These are phyloP conservation scores for Calonectria multiphialidica DNA, from an alignment of 2,329 filamentous ascomycete species.

Conservation along the genomic window DNA sequence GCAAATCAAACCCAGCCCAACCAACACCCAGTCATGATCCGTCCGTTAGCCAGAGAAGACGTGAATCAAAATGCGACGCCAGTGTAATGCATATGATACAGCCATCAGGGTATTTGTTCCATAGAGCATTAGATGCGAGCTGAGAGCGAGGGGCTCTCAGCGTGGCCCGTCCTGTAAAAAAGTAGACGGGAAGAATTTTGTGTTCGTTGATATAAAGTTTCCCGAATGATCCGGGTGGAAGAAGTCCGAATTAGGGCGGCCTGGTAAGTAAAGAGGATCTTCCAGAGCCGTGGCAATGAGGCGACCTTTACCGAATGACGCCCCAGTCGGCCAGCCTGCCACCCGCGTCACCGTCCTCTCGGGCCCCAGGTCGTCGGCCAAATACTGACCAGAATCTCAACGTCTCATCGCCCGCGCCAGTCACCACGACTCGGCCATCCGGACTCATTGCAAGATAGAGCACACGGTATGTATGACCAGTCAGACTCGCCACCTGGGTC, in stretches of 20 bases:
- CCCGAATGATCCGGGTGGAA: background rate
- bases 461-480: constrained; percentile 96
- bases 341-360: constrained; percentile 74
- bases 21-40: constrained; percentile 36
- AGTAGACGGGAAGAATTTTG: constrained; percentile 11
- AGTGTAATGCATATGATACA: constrained; percentile 46
- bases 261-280: background rate
- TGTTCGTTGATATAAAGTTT: background rate
- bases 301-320: constrained; percentile 73
- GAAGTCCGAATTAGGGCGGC: background rate
- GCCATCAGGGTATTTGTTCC: constrained; percentile 38
- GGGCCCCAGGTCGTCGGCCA: constrained; percentile 80
- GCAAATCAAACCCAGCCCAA: constrained; percentile 28
- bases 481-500: constrained; percentile 95
- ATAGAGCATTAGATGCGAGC: constrained; percentile 37
- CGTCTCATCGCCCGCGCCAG: constrained; percentile 96
- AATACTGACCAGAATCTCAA: constrained; percentile 98
- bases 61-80: constrained; percentile 44
- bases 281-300: background rate
- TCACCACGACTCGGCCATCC: constrained; percentile 93
- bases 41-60: constrained; percentile 37
- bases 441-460: constrained; percentile 98
- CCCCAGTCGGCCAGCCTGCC: constrained; percentile 82
- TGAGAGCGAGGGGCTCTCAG: constrained; percentile 28
- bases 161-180: constrained; percentile 10